Evolutionary conservation across 78 protist genomes (phyloP), one percentile per base, ranked within the genome.

Genomic region (Speleostelium caveatum): DNA sequence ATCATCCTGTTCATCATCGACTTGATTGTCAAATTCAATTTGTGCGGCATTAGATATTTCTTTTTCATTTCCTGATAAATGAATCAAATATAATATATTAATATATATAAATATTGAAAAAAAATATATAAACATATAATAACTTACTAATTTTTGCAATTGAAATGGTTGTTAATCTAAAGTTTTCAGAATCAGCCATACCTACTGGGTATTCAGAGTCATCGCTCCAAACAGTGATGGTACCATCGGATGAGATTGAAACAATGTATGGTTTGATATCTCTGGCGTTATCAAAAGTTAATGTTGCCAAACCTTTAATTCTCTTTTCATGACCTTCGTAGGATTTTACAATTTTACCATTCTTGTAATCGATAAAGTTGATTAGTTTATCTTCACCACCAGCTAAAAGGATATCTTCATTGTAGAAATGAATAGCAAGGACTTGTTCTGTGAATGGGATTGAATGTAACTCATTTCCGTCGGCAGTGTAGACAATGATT

Each of bases 361-460:
- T 69, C 35, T 83, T 83, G 55, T 58, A 58, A 30, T 83, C 68
- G 26, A 83, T 59, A 30, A 69, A 16, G 14, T 63, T 21, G 22
- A 83, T 35, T 10, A 56, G 1, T 63, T 67, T 69, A 33, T 83
- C 90, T 22, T 83, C 90, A 32, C 90, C 90, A 42, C 90, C 90
- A 59, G 51, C 90, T 55, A 68, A 21, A 14, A 83, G 38, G 21
- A 49, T 55, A 35, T 83, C 71, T 4, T 67, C 90, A 59, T 69
- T 51, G 38, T 60, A 55, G 55, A 33, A 83, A 51, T 83, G 53
- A 39, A 83, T 39, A 16, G 91, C 79, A 19, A 83, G 67, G 19
- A 83, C 8, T 61, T 38, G 91, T 69, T 68, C 51, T n/a, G 59
- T 83, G 33, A 59, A 59, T 24, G 33, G 63, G 14, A 69, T 49